Conservation (phyloP, 306 rosid species). For the Prunus mongolica region DNA sequence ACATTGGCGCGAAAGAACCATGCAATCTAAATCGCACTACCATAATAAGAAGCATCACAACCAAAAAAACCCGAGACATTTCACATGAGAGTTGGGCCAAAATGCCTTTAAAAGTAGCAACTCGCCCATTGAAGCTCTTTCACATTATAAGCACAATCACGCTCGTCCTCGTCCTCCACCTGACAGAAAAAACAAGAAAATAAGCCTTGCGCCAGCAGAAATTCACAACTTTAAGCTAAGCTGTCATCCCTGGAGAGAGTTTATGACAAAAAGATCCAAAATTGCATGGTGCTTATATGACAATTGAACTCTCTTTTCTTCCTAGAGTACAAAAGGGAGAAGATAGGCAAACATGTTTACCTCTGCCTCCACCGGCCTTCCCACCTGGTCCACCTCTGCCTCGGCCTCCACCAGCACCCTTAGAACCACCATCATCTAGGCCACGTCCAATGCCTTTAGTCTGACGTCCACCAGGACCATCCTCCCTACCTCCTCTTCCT, state of each 20-base stretch:
- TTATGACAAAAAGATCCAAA: neutral
- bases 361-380: slow-evolving; percentile 75
- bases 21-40: neutral
- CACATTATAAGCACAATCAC: slow-evolving; percentile 21
- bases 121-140: slow-evolving; percentile 5
- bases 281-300: neutral
- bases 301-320: neutral
- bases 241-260: neutral
- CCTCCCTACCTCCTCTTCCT: slow-evolving; percentile 86
- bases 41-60: neutral
- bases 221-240: neutral
- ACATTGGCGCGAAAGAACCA: neutral
- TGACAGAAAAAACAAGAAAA: slow-evolving; percentile 1
- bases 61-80: neutral
- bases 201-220: neutral
- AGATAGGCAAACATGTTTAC: slow-evolving; percentile 28
- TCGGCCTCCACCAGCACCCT: slow-evolving; percentile 80
- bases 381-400: slow-evolving; percentile 79
- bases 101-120: slow-evolving; percentile 45
- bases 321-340: neutral
- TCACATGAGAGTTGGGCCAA: slow-evolving; percentile 21
- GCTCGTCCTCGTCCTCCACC: slow-evolving; percentile 72
- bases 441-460: slow-evolving; percentile 91
- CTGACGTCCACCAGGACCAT: slow-evolving; percentile 76
- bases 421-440: slow-evolving; percentile 73